These are phyloP conservation scores for Paragyromitra xinjiangensis DNA, from an alignment of 495 filamentous ascomycete genomes.

Conservation along the genomic window DNA sequence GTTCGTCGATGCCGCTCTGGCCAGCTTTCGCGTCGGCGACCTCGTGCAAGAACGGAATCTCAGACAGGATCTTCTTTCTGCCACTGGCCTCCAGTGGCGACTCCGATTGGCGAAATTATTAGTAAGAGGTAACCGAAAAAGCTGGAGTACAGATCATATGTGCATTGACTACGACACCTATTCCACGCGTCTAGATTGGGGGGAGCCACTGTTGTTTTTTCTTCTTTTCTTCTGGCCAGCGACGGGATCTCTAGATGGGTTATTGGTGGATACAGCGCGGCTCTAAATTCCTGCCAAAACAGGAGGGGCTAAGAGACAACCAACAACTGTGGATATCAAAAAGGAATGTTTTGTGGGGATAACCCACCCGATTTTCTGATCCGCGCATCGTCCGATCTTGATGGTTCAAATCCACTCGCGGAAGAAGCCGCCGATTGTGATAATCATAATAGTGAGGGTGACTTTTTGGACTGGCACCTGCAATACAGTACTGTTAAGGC, in stretches of 20 bases:
- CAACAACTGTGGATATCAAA: constrained; percentile 23
- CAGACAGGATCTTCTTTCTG: constrained; percentile 8
- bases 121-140: constrained; percentile 26
- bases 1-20: constrained; percentile 1
- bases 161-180: constrained; percentile 38
- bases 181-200: constrained; percentile 14
- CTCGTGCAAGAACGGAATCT: constrained; percentile 11
- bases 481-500: constrained; percentile 11
- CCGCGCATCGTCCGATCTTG: constrained; percentile 48
- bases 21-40: constrained; percentile 26
- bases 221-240: constrained; percentile 30
- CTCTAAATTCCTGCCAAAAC: constrained; percentile 40
- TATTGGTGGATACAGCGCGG: constrained; percentile 34
- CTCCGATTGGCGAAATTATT: constrained; percentile 27
- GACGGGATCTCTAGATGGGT: constrained; percentile 29
- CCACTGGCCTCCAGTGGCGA: constrained; percentile 4
- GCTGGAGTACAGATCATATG: constrained; percentile 21
- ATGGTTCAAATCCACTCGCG: constrained; percentile 3
- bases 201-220: constrained; percentile 16
- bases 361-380: constrained; percentile 43
- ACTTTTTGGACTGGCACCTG: constrained; percentile 12
- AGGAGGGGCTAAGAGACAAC: constrained; percentile 50
- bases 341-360: constrained; percentile 29
- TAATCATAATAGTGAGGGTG: not conserved
- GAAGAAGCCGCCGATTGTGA: constrained; percentile 29